Evolutionary conservation across 2,329 filamentous ascomycete species (phyloP).

Genomic region (Pseudocercospora fijiensis): DNA sequence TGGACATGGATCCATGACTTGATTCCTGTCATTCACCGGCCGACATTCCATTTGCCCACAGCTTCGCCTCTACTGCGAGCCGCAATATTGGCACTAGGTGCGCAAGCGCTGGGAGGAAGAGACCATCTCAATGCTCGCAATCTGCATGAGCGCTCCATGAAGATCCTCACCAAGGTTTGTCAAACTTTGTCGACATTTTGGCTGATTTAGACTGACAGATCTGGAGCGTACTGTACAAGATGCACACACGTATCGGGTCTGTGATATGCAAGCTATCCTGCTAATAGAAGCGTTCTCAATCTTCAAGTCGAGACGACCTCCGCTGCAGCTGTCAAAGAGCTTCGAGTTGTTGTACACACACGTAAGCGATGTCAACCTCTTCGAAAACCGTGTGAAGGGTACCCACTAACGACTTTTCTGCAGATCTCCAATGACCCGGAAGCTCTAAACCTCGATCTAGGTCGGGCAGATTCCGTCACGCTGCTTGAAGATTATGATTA

Average conservation of each 20-base stretch:
- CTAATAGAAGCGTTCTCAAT: conserved; percentile 46
- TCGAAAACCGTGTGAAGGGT: background rate
- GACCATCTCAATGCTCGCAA: conserved; percentile 40
- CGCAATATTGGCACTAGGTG: conserved; percentile 48
- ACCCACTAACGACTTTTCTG: background rate
- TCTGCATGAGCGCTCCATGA: conserved; percentile 45
- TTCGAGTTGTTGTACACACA: conserved; percentile 41
- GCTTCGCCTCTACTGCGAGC: conserved; percentile 47
- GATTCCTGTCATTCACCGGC: conserved; percentile 47
- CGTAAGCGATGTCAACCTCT: background rate
- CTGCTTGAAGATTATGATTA: background rate
- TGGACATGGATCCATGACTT: conserved; percentile 48
- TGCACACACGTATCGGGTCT: conserved; percentile 33
- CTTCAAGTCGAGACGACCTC: conserved; percentile 43
- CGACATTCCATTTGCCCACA: conserved; percentile 39
- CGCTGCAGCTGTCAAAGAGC: conserved; percentile 39
- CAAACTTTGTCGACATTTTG: background rate
- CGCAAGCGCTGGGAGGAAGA: conserved; percentile 39
- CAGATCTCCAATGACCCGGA: conserved; percentile 15
- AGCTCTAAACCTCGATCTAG: conserved; percentile 2
- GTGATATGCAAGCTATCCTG: conserved; percentile 47
- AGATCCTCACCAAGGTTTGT: conserved; percentile 39
- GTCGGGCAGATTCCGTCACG: background rate
- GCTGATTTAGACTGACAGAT: background rate
- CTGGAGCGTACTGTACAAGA: conserved; percentile 24